Conservation (phyloP, 106 monocot genomes). For the Dendrobium chrysotoxum region DNA sequence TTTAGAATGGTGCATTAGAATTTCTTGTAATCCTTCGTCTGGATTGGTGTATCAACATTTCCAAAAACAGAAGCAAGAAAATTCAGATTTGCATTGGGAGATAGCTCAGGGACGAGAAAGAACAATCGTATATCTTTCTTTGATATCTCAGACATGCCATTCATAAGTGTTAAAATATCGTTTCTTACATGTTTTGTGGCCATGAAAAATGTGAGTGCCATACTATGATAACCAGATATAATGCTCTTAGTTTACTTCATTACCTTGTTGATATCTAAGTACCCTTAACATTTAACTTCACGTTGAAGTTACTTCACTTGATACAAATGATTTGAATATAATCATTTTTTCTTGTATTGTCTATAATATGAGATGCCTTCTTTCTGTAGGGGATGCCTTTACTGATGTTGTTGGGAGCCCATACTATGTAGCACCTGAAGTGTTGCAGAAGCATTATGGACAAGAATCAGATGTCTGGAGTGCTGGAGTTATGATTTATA, state of each 20-base stretch:
- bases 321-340: too few relatives aligned
- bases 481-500: conserved; percentile 61
- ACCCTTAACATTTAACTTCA: background rate
- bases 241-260: background rate
- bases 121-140: background rate
- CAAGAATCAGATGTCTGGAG: conserved; percentile 61
- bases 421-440: conserved; percentile 62
- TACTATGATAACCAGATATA: background rate
- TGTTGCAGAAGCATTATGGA: conserved; percentile 42
- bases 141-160: background rate
- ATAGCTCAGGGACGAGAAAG: background rate
- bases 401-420: conserved; percentile 61
- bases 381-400: conserved; percentile 33
- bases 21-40: too few relatives aligned
- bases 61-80: background rate
- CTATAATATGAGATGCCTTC: background rate
- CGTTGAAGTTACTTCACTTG: background rate
- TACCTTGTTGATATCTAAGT: background rate
- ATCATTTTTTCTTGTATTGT: background rate
- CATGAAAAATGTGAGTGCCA: background rate
- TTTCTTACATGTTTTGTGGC: background rate
- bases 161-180: background rate
- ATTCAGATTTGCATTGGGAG: background rate
- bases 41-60: background rate
- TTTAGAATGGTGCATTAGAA: too few relatives aligned